Base-by-base conservation (phyloP, 2,329 filamentous ascomycete genomes). In the Lasiodiplodia citricola region DNA sequence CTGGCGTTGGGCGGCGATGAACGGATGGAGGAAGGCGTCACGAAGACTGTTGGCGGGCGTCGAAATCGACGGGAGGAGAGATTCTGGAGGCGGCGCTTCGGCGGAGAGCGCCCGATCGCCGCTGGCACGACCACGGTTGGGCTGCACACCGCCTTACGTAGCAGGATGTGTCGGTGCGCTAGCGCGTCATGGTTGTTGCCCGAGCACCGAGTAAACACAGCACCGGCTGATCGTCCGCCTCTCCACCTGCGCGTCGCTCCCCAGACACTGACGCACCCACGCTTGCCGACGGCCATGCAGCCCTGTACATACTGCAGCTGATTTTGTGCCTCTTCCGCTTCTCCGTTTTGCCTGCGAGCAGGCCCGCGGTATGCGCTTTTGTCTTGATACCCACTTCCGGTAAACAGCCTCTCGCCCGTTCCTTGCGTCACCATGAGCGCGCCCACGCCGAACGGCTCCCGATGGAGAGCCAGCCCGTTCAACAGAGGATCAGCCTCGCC, bases 391-490 rank as follows among this genome's bases (percentile, higher is more conserved):
- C 65, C 65, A 23, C 37, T 38, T 51, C 65, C 31, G 44, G 21
- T 67, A 51, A 60, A 50, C 65, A 60, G 13, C 35, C 51, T 56
- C 28, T 18, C 55, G 44, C 47, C 52, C 44, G 37, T n/a, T 54
- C 25, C n/a, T 50, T 41, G 66, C 66, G 56, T 44, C 65, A 50
- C 63, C 72, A 88, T 88, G 85, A 84, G 84, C 76, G 83, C 82
- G 67, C 86, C 86, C 78, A 83, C 86, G 71, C 83, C 86, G 74
- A 88, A 85, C 79, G 87, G 88, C 80, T 88, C 90, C 73, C 87
- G 91, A 78, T 92, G 90, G 84, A 90, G 93, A 75, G 92, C 89
- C 78, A 95, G 93, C 81, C 92, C 92, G 18, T 96, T 97, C 78
- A 85, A 87, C 70, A 88, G 93, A 76, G 88, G 80, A 72, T 83